Conservation (phyloP, 2,329 filamentous ascomycete genomes). For the Triangularia verruculosa region DNA sequence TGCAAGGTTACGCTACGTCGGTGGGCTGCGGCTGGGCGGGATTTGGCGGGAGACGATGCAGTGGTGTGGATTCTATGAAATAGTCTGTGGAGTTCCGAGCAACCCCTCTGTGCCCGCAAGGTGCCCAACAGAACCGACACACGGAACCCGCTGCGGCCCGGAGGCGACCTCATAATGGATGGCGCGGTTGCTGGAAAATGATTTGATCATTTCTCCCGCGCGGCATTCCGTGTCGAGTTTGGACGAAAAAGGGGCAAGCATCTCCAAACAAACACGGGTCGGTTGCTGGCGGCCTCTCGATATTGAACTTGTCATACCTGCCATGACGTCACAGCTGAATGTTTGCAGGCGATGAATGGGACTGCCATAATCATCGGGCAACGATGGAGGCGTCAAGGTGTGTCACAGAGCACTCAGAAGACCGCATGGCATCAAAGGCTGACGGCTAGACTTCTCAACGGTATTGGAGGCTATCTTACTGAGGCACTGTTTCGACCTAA, state of each 20-base stretch:
- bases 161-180: not conserved
- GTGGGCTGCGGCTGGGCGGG: not conserved
- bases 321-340: not conserved
- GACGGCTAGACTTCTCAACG: no score
- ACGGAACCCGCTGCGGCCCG: not conserved
- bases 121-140: not conserved
- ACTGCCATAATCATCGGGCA: no score
- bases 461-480: no score
- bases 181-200: not conserved
- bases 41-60: not conserved
- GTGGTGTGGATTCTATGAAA: not conserved
- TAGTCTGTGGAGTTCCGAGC: not conserved
- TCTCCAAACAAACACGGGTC: not conserved
- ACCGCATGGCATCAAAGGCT: no score
- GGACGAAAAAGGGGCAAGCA: not conserved
- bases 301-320: not conserved
- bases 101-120: not conserved
- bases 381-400: no score
- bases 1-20: not conserved
- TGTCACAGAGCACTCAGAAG: no score
- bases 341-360: not conserved
- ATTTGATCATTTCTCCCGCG: conserved; percentile 2
- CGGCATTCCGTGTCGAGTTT: no score
- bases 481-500: no score
- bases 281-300: not conserved